Percentiles rank a stretch among this genome's conserved stretches.
Conservation (phyloP, 2,329 filamentous ascomycete genomes). For the Diplodia corticola region DNA sequence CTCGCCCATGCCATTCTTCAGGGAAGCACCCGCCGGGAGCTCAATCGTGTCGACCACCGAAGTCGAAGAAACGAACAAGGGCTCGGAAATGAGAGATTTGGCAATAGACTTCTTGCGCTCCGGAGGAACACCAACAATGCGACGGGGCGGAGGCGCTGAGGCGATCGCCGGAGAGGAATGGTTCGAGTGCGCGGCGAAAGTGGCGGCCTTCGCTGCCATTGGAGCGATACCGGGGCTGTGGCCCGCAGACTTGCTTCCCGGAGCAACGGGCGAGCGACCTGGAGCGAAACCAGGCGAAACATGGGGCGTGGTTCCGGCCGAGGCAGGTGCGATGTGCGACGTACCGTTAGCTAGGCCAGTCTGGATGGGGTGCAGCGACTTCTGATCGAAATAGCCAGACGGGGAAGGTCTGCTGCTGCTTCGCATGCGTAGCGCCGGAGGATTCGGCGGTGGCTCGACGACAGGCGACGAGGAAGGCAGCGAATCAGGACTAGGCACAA, state of each 20-base stretch:
- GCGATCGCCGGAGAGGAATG: slow-evolving; percentile 26
- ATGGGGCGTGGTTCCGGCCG: neutral
- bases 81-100: slow-evolving; percentile 64
- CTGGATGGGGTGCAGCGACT: slow-evolving; percentile 39
- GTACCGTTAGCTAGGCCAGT: slow-evolving; percentile 27
- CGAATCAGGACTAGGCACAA: slow-evolving; percentile 7
- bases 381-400: slow-evolving; percentile 38
- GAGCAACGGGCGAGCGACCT: slow-evolving; percentile 29
- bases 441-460: slow-evolving; percentile 25
- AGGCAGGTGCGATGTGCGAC: neutral
- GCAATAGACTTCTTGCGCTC: slow-evolving; percentile 58
- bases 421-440: slow-evolving; percentile 35
- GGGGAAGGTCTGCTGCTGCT: slow-evolving; percentile 40
- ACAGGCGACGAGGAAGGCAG: neutral
- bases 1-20: slow-evolving; percentile 53
- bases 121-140: slow-evolving; percentile 27
- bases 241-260: slow-evolving; percentile 2
- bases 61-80: slow-evolving; percentile 55
- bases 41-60: slow-evolving; percentile 60
- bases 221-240: slow-evolving; percentile 25
- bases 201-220: slow-evolving; percentile 2
- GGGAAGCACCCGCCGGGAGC: slow-evolving; percentile 56
- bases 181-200: slow-evolving; percentile 31
- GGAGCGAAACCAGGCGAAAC: slow-evolving; percentile 26
- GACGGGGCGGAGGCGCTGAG: slow-evolving; percentile 28